Conservation (phyloP, 176 grass and related monocot species). For the Aegilops bicornis region DNA sequence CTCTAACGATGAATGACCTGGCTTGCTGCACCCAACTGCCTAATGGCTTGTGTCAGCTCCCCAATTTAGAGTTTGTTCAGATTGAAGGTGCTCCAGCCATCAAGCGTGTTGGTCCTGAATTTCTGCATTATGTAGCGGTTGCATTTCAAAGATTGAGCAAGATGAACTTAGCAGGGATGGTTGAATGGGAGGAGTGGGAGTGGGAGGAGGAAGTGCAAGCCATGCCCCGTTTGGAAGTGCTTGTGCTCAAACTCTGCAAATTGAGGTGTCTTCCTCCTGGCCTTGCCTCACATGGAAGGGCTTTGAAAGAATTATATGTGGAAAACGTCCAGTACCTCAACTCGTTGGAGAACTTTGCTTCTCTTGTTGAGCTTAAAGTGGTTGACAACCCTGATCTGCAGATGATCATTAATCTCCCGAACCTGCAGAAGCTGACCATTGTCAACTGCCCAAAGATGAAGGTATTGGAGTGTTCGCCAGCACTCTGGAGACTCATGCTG, state of each 20-base stretch:
- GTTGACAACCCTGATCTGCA: not conserved
- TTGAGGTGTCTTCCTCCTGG: conserved; percentile 12
- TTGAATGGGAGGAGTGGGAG: conserved; percentile 19
- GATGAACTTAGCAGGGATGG: not conserved
- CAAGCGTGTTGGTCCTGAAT: conserved; percentile 6
- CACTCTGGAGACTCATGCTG: not conserved
- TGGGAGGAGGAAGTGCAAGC: not conserved
- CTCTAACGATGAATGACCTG: not conserved
- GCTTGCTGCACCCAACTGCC: not conserved
- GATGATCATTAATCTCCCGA: not conserved
- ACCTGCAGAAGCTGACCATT: not conserved
- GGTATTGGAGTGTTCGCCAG: not conserved
- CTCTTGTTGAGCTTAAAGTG: not conserved
- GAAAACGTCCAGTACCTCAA: not conserved
- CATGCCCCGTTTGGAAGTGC: not conserved
- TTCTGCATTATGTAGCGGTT: not conserved
- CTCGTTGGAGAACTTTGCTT: not conserved
- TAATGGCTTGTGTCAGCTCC: conserved; percentile 8
- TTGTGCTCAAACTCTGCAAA: not conserved
- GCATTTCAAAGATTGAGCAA: not conserved
- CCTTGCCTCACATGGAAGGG: conserved; percentile 1
- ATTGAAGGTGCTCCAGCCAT: not conserved
- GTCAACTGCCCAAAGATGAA: not conserved
- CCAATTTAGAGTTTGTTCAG: not conserved
- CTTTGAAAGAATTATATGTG: not conserved